These are phyloP conservation scores for Fomitopsis pulvina DNA, from an alignment of 768 basidiomycete genomes.

Conservation along the genomic window DNA sequence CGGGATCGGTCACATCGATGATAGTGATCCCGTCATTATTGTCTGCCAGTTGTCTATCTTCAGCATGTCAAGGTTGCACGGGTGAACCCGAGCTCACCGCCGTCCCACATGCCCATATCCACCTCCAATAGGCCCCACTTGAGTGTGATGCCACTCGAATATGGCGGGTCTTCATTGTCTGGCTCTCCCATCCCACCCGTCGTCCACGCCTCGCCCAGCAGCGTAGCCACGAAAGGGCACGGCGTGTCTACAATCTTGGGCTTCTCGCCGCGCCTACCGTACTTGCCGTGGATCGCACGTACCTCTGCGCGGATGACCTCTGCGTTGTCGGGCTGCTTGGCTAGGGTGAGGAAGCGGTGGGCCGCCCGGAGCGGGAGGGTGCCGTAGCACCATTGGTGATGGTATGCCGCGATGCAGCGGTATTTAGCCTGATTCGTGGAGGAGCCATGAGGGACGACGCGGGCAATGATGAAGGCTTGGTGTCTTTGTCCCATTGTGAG, in stretches of 20 bases:
- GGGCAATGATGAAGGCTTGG: constrained; percentile 34
- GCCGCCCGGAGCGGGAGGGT: constrained; percentile 25
- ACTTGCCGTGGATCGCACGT: constrained; percentile 24
- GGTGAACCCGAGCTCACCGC: constrained; percentile 21
- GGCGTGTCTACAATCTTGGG: constrained; percentile 20
- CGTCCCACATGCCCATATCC: constrained; percentile 20
- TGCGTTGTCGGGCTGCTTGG: constrained; percentile 30
- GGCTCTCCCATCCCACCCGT: constrained; percentile 10
- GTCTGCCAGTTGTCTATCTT: not conserved
- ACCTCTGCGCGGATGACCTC: constrained; percentile 32
- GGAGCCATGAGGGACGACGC: constrained; percentile 21
- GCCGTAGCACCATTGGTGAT: constrained; percentile 36
- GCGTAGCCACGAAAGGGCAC: constrained; percentile 26
- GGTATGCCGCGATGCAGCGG: constrained; percentile 34
- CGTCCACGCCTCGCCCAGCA: constrained; percentile 27
- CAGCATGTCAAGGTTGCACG: not conserved
- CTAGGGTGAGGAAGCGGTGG: constrained; percentile 27
- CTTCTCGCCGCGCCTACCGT: constrained; percentile 12
- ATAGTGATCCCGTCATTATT: not conserved
- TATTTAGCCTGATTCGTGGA: constrained; percentile 19
- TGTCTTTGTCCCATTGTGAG: constrained; percentile 37
- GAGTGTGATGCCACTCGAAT: constrained; percentile 16
- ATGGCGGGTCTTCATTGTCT: constrained; percentile 9
- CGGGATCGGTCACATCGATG: not conserved
- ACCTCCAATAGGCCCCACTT: constrained; percentile 14